Base-by-base conservation (phyloP, 2,329 filamentous ascomycete genomes). In the Aspergillus clavatus region DNA sequence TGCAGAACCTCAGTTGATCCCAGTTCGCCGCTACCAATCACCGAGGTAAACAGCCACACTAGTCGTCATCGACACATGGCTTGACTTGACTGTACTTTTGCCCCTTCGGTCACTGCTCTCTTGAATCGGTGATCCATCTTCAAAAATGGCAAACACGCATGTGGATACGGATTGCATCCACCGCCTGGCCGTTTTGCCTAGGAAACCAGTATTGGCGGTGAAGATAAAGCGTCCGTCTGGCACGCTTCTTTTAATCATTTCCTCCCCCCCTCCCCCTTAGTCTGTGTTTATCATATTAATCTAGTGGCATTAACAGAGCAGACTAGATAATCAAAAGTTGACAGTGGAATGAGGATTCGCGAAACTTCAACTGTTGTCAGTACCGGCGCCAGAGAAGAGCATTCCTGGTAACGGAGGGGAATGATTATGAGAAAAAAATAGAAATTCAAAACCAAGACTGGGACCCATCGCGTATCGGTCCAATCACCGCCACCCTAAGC, bases 11-110 rank as follows among this genome's bases (percentile, higher is more conserved):
- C 48, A 53, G 52, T 52, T 55, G 50, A 53, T 56, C 54, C 40
- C 43, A 33, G 43, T 16, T 42, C 14, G 22, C 14, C 14, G n/a
- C 29, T 7, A 18, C 54, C 54, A 56, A 55, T 56, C 42, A 53
- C 4, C 8, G 16, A 6, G 6, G 22, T 12, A 21, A 26, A 29
- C 26, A 39, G 29, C 19, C 36, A 24, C 43, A 28, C 43, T 46
- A 48, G 53, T 57, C 51, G 53, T 54, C 54, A 55, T 56, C 46
- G 46, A 52, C 55, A 57, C 55, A 57, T 57, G 55, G 55, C 42
- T 33, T n/a, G 38, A 46, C 39, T 45, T 53, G 53, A 57, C 53
- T 41, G 45, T 49, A 54, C 41, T 54, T 55, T 54, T 47, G 45
- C 50, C 51, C 42, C 48, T 51, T 53, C 26, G 24, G 23, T 33